Conservation (phyloP, 116 monocot genomes). For the Cymodocea nodosa region DNA sequence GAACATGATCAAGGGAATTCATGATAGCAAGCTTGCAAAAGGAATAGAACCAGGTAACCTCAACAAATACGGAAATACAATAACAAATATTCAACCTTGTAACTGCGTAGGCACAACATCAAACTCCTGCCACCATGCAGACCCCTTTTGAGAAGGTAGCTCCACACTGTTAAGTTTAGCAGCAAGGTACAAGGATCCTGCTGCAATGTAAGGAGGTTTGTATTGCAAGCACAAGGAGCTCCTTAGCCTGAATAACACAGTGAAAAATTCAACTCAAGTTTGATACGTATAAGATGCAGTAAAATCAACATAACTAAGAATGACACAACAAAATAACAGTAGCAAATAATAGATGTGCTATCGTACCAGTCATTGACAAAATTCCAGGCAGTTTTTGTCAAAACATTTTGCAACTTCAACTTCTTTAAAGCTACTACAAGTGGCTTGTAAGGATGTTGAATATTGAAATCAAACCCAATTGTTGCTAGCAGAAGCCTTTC, state of each 20-base stretch:
- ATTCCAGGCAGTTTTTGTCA: constrained; percentile 20
- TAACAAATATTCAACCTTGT: constrained; percentile 40
- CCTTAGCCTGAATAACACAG: constrained; percentile 44
- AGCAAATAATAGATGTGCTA: constrained; percentile 7
- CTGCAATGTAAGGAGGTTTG: constrained; percentile 84
- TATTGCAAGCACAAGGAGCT: constrained; percentile 84
- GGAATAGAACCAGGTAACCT: background rate
- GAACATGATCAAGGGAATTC: constrained; percentile 2
- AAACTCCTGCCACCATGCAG: constrained; percentile 89
- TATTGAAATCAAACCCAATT: constrained; percentile 16
- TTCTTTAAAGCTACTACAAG: constrained; percentile 20
- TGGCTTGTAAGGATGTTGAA: constrained; percentile 25
- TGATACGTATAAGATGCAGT: background rate
- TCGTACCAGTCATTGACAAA: constrained; percentile 25
- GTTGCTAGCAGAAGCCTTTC: constrained; percentile 20
- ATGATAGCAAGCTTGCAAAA: background rate
- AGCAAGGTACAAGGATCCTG: constrained; percentile 83
- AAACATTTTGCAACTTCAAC: constrained; percentile 11
- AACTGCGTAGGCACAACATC: constrained; percentile 64
- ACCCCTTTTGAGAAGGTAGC: constrained; percentile 64
- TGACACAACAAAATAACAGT: constrained; percentile 2
- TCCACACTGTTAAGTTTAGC: constrained; percentile 71
- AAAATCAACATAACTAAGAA: background rate
- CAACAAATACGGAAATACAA: background rate
- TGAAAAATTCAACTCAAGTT: background rate